A percentile compares a stretch with the other conserved stretches of the same genome.
phyloP scores from a whole-genome alignment of 495 filamentous ascomycete species.

The Xylaria curta region DNA sequence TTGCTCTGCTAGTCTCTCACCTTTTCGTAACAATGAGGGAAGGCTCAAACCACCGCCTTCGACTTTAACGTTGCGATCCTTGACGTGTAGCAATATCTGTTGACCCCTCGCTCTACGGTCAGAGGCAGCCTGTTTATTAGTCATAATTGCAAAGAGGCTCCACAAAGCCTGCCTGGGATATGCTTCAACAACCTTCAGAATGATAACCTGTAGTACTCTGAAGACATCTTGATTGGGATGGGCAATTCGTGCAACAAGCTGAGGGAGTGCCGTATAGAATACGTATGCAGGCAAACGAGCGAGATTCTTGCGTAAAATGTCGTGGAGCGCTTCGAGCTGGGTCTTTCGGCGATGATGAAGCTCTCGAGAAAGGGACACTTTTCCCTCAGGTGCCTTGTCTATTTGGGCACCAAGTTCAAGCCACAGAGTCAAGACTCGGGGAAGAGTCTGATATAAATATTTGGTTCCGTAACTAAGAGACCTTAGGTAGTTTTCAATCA shows the following conservation, averaged over 20 bases:
- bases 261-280: slow-evolving; percentile 90
- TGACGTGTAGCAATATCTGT: slow-evolving; percentile 55
- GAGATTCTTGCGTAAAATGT: slow-evolving; percentile 74
- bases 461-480: slow-evolving; percentile 88
- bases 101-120: slow-evolving; percentile 61
- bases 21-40: slow-evolving; percentile 73
- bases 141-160: slow-evolving; percentile 84
- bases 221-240: slow-evolving; percentile 81
- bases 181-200: slow-evolving; percentile 76
- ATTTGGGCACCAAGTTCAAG: slow-evolving; percentile 84
- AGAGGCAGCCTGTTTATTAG: slow-evolving; percentile 47
- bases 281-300: slow-evolving; percentile 80
- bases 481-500: slow-evolving; percentile 90
- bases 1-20: slow-evolving; percentile 83
- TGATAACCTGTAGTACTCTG: slow-evolving; percentile 74
- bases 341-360: slow-evolving; percentile 62
- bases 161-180: slow-evolving; percentile 94
- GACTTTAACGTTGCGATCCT: slow-evolving; percentile 41
- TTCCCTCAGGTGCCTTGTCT: slow-evolving; percentile 69
- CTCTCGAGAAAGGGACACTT: slow-evolving; percentile 66
- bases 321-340: slow-evolving; percentile 73
- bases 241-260: slow-evolving; percentile 89
- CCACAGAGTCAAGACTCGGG: slow-evolving; percentile 90
- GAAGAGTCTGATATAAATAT: slow-evolving; percentile 92
- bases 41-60: slow-evolving; percentile 56